Base-by-base conservation (phyloP, 768 basidiomycete genomes). In the Amanita inopinata region DNA sequence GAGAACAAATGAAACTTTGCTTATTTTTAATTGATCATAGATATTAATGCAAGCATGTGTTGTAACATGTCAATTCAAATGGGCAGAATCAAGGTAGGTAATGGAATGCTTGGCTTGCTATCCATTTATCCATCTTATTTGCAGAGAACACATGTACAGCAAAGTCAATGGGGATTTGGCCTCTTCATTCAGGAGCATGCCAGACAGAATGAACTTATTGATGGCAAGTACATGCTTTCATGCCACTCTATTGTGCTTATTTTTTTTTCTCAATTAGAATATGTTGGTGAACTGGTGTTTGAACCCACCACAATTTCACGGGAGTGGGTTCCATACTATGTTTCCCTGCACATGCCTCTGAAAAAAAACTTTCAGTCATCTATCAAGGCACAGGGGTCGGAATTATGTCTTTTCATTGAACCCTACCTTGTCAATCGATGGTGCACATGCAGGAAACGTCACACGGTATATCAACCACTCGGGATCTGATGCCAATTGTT, bases 401-500 rank as follows among this genome's bases (percentile, higher is more conserved):
- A 78, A 70, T 46, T 88, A 88, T 47, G 65, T 77, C 6, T 86
- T 82, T 46, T 62, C 61, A 14, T 54, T 86, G 38, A 73, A 79
- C 49, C 32, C 53, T 0, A 55, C 57, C 0, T 51, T 69, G 20
- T 61, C 67, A 5, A 51, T 84, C n/a, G 84, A 87, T 53, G 63
- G 73, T 22, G 57, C 68, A 12, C 65, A 61, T 25, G 69, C 62
- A 0, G 83, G 80, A 3, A 85, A 85, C 45, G 63, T 67, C 30
- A 65, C 80, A n/a, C 66, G 82, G 10, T 85, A 76, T 50, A 74
- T 86, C 40, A 82, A 88, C 51, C 83, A 87, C 44, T 34, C 36
- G 3, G 60, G 62, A 15, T 50, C 38, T 9, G 47, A n/a, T 12
- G 54, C 60, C 2, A 84, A 80, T 50, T 73, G 71, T 46, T 38